Percentiles rank a stretch among this genome's conserved stretches.
Conservation (phyloP, 2,329 filamentous ascomycete species). For the Talaromyces islandicus region DNA sequence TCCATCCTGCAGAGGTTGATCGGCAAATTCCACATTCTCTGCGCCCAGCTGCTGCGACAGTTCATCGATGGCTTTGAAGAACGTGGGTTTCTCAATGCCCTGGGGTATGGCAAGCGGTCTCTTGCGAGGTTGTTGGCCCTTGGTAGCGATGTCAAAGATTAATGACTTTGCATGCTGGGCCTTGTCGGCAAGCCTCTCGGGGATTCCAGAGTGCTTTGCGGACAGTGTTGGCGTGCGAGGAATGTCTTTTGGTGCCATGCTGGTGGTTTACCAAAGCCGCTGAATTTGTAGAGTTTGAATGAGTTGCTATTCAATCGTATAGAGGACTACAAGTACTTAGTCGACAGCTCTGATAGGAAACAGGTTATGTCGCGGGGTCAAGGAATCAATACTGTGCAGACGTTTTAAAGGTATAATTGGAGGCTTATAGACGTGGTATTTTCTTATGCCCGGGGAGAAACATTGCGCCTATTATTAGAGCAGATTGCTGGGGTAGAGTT, state of each 20-base stretch:
- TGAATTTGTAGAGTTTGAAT: no score
- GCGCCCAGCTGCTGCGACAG: constrained; percentile 28
- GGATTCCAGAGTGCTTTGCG: constrained; percentile 8
- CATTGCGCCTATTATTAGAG: not conserved
- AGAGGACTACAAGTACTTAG: not conserved
- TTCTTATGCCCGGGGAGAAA: not conserved
- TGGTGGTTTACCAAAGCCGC: not conserved
- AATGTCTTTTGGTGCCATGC: not conserved
- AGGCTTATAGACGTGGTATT: no score
- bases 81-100: constrained; percentile 31
- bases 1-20: constrained; percentile 36
- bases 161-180: constrained; percentile 5
- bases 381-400: no score
- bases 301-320: no score
- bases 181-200: constrained; percentile 7
- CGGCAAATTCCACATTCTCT: constrained; percentile 37
- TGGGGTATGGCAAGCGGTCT: constrained; percentile 24
- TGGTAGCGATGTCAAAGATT: constrained; percentile 8
- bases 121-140: constrained; percentile 1
- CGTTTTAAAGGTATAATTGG: no score
- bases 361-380: no score
- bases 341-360: not conserved
- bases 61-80: constrained; percentile 31
- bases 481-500: not conserved
- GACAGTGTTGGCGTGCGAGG: constrained; percentile 6